phyloP scores from a whole-genome alignment of 1,139 yeast genomes.

The Kluyveromyces sp. region DNA sequence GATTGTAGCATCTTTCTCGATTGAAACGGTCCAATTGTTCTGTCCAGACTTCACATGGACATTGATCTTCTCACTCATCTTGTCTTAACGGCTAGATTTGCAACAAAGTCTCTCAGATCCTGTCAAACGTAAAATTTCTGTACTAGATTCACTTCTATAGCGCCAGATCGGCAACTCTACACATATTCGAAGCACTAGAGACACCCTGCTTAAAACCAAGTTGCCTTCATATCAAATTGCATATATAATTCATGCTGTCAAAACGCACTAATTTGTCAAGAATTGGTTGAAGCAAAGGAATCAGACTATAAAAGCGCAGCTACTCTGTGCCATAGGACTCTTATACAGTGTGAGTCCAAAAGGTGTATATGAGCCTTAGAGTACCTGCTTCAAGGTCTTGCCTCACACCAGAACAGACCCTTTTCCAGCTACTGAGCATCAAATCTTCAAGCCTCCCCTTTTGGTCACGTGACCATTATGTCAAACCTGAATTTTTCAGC shows the following conservation, averaged over 20 bases:
- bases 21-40: slow-evolving; percentile 61
- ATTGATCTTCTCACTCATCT: slow-evolving; percentile 21
- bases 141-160: neutral
- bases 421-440: no score
- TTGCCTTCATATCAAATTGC: neutral
- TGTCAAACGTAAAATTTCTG: no score
- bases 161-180: neutral
- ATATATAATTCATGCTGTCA: neutral
- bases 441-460: no score
- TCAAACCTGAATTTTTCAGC: neutral
- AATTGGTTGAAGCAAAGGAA: neutral
- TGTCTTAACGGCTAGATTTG: no score
- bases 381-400: no score
- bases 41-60: slow-evolving; percentile 50
- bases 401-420: no score
- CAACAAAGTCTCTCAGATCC: no score
- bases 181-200: neutral
- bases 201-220: neutral
- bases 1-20: slow-evolving; percentile 51
- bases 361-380: no score
- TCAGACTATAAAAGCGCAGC: no score
- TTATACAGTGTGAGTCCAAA: no score
- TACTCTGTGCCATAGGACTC: no score
- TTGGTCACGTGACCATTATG: neutral
- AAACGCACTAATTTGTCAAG: neutral